Evolutionary conservation across 2,329 filamentous ascomycete species (phyloP).

Genomic region (Botrytis porri): DNA sequence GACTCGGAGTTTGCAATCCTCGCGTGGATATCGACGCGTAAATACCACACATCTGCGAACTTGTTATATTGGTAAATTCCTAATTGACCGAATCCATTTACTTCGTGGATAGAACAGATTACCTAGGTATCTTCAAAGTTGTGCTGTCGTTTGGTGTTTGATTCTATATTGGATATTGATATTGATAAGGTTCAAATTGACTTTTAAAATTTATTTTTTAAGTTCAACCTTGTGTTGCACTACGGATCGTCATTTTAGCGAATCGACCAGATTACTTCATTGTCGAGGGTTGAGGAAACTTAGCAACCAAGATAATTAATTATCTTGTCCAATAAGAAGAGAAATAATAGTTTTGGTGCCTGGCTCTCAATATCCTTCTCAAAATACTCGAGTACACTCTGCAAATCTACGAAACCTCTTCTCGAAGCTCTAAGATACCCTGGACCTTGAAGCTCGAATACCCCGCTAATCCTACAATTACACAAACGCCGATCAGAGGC

Average conservation of each 20-base stretch:
- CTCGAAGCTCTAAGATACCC: constrained; percentile 16
- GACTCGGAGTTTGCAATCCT: constrained; percentile 35
- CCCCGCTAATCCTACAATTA: constrained; percentile 33
- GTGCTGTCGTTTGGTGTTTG: constrained; percentile 2
- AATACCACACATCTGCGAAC: constrained; percentile 54
- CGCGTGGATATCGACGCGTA: constrained; percentile 48
- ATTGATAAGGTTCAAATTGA: not conserved
- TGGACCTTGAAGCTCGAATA: constrained; percentile 23
- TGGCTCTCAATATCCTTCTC: not conserved
- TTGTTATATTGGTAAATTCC: constrained; percentile 1
- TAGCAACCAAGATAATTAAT: not conserved
- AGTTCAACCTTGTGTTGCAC: constrained; percentile 3
- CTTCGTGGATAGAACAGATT: not conserved
- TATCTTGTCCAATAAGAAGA: not conserved
- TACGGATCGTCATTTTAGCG: constrained; percentile 17
- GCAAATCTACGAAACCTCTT: not conserved
- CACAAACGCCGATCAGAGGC: constrained; percentile 32
- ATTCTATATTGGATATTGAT: not conserved
- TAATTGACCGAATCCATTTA: not conserved
- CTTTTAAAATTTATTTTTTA: constrained; percentile 9
- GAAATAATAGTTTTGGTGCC: not conserved
- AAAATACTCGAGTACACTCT: not conserved
- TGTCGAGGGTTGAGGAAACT: constrained; percentile 5
- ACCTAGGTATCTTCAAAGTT: not conserved
- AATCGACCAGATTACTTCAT: constrained; percentile 17